Percentiles rank a stretch among this genome's conserved stretches.
Conservation (phyloP, 257 asterid species). For the Jacaranda mimosifolia region DNA sequence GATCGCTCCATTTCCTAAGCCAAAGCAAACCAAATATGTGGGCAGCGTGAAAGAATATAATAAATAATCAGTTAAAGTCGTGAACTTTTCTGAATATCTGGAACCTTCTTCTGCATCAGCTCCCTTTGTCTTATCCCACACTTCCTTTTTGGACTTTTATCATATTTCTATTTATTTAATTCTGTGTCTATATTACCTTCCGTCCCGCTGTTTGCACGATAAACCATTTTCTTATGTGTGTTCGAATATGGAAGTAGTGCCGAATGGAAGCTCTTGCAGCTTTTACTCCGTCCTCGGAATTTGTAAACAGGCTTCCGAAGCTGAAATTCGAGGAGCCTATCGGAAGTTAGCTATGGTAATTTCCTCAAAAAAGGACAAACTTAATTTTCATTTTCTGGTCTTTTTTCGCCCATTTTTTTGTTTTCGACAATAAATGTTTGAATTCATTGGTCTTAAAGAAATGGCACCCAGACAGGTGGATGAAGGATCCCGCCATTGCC, state of each 20-base stretch:
- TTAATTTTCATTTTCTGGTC: not conserved
- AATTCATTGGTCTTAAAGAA: constrained; percentile 34
- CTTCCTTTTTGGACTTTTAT: not conserved
- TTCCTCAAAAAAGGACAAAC: not conserved
- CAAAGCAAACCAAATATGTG: constrained; percentile 29
- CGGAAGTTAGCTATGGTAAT: constrained; percentile 38
- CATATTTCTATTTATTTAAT: not conserved
- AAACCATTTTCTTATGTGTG: not conserved
- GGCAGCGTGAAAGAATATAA: not conserved
- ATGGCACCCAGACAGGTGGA: constrained; percentile 63
- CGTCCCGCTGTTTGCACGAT: not conserved
- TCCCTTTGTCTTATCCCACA: not conserved
- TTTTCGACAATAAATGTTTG: not conserved
- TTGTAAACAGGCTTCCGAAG: constrained; percentile 38
- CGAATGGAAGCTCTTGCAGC: not conserved
- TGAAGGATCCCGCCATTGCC: constrained; percentile 34
- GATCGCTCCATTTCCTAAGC: not conserved
- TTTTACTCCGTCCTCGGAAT: constrained; percentile 38
- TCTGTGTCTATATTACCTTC: not conserved
- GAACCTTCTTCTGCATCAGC: constrained; percentile 40
- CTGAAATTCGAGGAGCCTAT: constrained; percentile 41
- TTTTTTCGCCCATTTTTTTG: not conserved
- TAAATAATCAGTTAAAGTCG: not conserved
- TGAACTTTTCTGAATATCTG: constrained; percentile 20
- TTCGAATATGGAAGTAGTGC: constrained; percentile 15